These are phyloP conservation scores for Neodidymelliopsis sp. DNA, from an alignment of 2,329 filamentous ascomycete genomes.

Conservation along the genomic window DNA sequence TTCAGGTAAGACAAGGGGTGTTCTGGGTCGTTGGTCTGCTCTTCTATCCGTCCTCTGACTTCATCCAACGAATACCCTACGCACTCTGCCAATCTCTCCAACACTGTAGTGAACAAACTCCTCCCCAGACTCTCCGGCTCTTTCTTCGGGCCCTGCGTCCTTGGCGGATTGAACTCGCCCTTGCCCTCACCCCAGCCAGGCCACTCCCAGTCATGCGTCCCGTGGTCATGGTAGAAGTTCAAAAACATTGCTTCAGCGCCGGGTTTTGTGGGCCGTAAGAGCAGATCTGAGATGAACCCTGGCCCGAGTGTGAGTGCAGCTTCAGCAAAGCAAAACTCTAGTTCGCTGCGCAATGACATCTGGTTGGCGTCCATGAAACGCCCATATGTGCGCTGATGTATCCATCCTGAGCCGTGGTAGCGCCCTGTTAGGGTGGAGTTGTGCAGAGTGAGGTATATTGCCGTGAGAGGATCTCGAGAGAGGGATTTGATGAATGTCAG, in stretches of 20 bases:
- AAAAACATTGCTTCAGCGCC: conserved; percentile 30
- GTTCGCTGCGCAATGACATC: conserved; percentile 36
- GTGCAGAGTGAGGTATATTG: conserved; percentile 40
- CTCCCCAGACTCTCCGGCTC: conserved; percentile 15
- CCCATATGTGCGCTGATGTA: conserved; percentile 42
- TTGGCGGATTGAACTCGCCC: conserved; percentile 36
- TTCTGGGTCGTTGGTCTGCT: conserved; percentile 21
- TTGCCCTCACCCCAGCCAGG: conserved; percentile 24
- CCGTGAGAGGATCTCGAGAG: conserved; percentile 31
- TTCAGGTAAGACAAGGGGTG: conserved; percentile 35
- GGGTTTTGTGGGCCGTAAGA: conserved; percentile 22
- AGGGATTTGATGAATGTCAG: conserved; percentile 34
- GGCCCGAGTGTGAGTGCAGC: conserved; percentile 34
- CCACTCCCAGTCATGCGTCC: conserved; percentile 37
- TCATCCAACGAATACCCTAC: conserved; percentile 27
- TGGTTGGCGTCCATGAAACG: conserved; percentile 40
- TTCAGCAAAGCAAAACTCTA: conserved; percentile 43
- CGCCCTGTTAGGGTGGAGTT: conserved; percentile 39
- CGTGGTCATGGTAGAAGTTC: conserved; percentile 40
- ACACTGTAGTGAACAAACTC: conserved; percentile 34
- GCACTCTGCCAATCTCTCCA: conserved; percentile 36
- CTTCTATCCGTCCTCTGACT: conserved; percentile 29
- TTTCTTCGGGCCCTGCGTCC: conserved; percentile 37
- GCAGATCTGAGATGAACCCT: conserved; percentile 32
- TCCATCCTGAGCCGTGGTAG: conserved; percentile 42